Evolutionary conservation across 2,329 filamentous ascomycete genomes (phyloP).

Genomic region (Fusarium anguioides): DNA sequence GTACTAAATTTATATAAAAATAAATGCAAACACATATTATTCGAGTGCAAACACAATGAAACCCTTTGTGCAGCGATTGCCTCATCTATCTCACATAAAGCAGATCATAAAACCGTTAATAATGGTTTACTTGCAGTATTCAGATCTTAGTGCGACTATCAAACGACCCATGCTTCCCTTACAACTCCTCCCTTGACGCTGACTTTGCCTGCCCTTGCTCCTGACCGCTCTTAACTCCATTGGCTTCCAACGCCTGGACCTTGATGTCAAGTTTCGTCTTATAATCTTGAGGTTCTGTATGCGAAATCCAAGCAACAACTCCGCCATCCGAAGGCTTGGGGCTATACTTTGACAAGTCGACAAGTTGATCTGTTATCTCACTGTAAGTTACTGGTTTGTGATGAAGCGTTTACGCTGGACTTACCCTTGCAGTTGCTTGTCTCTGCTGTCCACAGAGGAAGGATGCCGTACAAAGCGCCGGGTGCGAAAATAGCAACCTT

Average conservation of each 20-base stretch:
- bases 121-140: neutral
- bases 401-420: conserved; percentile 15
- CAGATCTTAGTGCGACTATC: neutral
- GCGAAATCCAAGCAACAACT: conserved; percentile 47
- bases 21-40: neutral
- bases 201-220: conserved; percentile 14
- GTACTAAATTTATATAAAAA: too few species aligned
- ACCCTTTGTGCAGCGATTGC: conserved; percentile 14
- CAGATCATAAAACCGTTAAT: neutral
- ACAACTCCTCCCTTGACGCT: conserved; percentile 44
- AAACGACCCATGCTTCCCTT: neutral
- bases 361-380: conserved; percentile 39
- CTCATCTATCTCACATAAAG: neutral
- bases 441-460: conserved; percentile 63
- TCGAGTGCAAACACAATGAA: neutral
- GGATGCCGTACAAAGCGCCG: conserved; percentile 60
- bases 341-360: conserved; percentile 47
- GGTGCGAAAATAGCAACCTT: conserved; percentile 63
- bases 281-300: conserved; percentile 47
- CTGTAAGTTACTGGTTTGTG: conserved; percentile 6
- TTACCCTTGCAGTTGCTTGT: conserved; percentile 56
- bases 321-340: conserved; percentile 39
- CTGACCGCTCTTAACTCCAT: conserved; percentile 24
- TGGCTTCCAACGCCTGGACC: conserved; percentile 49
- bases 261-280: conserved; percentile 52